phyloP scores from a whole-genome alignment of 768 basidiomycete genomes.

The Amanita exitialis region DNA sequence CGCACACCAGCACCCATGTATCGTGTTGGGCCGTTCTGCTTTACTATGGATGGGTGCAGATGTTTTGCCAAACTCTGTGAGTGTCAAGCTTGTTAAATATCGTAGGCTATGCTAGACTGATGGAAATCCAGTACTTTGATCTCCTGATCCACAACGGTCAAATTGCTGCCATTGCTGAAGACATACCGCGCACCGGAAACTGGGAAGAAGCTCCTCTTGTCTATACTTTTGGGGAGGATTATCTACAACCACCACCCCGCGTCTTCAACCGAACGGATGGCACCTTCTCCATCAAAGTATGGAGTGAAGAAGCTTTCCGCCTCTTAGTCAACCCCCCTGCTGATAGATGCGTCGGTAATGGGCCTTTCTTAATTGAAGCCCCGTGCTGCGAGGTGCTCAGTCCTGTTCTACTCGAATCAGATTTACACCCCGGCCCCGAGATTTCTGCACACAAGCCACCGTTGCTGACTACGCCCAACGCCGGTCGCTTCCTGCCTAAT shows the following conservation, averaged over 20 bases:
- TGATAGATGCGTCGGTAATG: neutral
- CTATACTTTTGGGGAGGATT: constrained; percentile 10
- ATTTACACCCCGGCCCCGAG: constrained; percentile 10
- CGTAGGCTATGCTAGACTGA: constrained; percentile 5
- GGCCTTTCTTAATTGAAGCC: neutral
- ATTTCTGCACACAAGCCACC: constrained; percentile 9
- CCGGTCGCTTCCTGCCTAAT: constrained; percentile 9
- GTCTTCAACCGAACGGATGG: constrained; percentile 9
- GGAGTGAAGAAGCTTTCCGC: constrained; percentile 3
- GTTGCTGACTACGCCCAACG: constrained; percentile 9
- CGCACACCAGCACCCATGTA: constrained; percentile 10
- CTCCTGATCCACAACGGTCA: constrained; percentile 9
- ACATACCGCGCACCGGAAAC: too few species aligned
- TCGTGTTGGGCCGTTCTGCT: constrained; percentile 11
- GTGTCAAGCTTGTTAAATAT: constrained; percentile 3
- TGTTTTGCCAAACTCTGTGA: constrained; percentile 7
- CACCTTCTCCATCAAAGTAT: constrained; percentile 8
- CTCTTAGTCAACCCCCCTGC: constrained; percentile 9
- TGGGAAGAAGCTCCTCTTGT: constrained; percentile 1
- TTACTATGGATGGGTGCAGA: constrained; percentile 11
- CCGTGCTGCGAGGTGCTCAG: constrained; percentile 10
- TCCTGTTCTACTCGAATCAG: constrained; percentile 11
- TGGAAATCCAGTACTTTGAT: constrained; percentile 9
- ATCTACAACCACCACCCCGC: constrained; percentile 2
- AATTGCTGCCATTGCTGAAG: neutral